These are phyloP conservation scores for Stagonosporopsis chrysanthemi DNA, from an alignment of 2,329 filamentous ascomycete species.

Conservation along the genomic window DNA sequence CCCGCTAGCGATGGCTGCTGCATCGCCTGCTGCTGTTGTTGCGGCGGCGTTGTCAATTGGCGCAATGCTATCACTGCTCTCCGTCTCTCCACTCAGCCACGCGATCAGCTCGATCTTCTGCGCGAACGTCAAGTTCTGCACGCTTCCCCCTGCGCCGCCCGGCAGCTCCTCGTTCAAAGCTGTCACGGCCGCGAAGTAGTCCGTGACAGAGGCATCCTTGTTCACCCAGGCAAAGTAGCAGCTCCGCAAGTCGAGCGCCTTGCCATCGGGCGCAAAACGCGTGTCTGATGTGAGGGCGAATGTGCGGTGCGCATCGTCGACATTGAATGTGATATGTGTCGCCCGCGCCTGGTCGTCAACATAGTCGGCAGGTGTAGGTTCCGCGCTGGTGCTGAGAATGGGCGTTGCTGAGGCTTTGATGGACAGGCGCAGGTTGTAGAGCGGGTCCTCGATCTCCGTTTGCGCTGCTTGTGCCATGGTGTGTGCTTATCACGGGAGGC, in stretches of 20 bases:
- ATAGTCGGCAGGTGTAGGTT: conserved; percentile 67
- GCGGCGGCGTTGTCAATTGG: conserved; percentile 71
- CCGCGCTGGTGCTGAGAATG: conserved; percentile 74
- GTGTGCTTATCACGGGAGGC: background rate
- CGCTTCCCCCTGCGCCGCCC: conserved; percentile 67
- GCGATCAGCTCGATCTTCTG: conserved; percentile 91
- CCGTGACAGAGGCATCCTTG: conserved; percentile 85
- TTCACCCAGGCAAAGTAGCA: conserved; percentile 98
- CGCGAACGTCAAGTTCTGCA: conserved; percentile 89
- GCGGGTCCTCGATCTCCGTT: conserved; percentile 66
- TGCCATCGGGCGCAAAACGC: conserved; percentile 77
- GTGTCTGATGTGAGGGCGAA: conserved; percentile 77
- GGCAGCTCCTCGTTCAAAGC: conserved; percentile 80
- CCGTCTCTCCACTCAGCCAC: conserved; percentile 86
- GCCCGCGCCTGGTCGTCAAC: conserved; percentile 67
- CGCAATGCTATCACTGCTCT: conserved; percentile 88
- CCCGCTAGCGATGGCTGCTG: conserved; percentile 61
- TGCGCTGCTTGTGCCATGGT: conserved; percentile 32
- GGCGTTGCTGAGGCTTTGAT: conserved; percentile 76
- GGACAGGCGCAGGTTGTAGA: conserved; percentile 82
- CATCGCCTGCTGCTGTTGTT: conserved; percentile 57
- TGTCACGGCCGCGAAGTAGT: conserved; percentile 87
- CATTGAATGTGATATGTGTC: conserved; percentile 69
- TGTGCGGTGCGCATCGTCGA: conserved; percentile 65
- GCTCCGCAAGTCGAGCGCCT: conserved; percentile 83